A percentile compares a stretch with the other conserved stretches of the same genome.
These are phyloP conservation scores for Trametes villosa DNA, from an alignment of 768 basidiomycete genomes.

Conservation along the genomic window DNA sequence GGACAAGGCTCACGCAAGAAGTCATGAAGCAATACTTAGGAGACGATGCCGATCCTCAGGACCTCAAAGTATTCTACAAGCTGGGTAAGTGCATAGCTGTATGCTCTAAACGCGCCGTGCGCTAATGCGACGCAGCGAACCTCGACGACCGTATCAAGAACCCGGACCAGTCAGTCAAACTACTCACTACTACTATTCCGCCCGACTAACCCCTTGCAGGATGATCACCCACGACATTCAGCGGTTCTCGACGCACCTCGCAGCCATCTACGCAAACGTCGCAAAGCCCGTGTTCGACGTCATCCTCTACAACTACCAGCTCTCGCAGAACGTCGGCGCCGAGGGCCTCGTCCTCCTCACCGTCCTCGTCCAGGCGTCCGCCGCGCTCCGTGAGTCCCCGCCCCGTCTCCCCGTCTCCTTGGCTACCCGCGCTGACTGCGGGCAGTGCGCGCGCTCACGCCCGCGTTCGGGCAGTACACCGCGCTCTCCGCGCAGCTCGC, in stretches of 20 bases:
- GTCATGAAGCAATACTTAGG: slow-evolving; percentile 87
- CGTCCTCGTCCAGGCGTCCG: slow-evolving; percentile 81
- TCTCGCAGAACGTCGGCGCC: slow-evolving; percentile 92
- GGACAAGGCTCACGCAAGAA: slow-evolving; percentile 82
- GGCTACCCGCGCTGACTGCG: too few species aligned
- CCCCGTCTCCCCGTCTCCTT: neutral
- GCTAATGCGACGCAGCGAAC: slow-evolving; percentile 59
- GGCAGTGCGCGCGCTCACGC: slow-evolving; percentile 86
- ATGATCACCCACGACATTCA: slow-evolving; percentile 97
- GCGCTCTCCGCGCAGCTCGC: slow-evolving; percentile 87
- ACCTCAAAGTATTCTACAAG: slow-evolving; percentile 93
- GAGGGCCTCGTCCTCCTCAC: slow-evolving; percentile 88
- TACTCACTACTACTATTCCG: neutral
- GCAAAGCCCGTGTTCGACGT: slow-evolving; percentile 94
- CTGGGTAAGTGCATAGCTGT: slow-evolving; percentile 54
- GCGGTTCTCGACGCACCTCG: slow-evolving; percentile 86
- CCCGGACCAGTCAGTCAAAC: slow-evolving; percentile 74
- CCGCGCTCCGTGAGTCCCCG: slow-evolving; percentile 67
- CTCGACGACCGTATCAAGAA: slow-evolving; percentile 96
- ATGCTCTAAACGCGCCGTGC: neutral
- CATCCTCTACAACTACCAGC: slow-evolving; percentile 94
- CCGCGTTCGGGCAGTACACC: slow-evolving; percentile 90
- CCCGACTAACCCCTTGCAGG: slow-evolving; percentile 43
- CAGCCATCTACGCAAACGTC: slow-evolving; percentile 92
- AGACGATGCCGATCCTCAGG: slow-evolving; percentile 60